phyloP scores from a whole-genome alignment of 2,329 filamentous ascomycete species.

The Pyrenophora seminiperda region DNA sequence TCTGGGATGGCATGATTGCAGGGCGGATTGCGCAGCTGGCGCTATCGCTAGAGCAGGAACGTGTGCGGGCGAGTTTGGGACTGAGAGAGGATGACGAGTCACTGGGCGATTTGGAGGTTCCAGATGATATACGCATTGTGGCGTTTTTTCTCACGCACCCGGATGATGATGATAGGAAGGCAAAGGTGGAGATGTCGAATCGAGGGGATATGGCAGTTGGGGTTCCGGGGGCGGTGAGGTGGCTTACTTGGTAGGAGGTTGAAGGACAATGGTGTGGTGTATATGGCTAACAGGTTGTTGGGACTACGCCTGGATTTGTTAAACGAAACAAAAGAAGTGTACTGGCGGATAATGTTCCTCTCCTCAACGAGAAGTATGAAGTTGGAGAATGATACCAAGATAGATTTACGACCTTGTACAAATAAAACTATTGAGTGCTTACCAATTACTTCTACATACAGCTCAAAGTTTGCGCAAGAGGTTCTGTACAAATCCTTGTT shows the following conservation, averaged over 20 bases:
- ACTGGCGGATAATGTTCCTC: too few species aligned
- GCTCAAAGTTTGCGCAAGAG: slow-evolving; percentile 17
- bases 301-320: too few species aligned
- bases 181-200: slow-evolving; percentile 29
- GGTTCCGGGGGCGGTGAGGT: slow-evolving; percentile 17
- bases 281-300: too few species aligned
- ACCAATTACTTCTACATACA: neutral
- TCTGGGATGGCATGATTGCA: slow-evolving; percentile 69
- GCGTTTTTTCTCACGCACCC: slow-evolving; percentile 27
- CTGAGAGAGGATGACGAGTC: neutral
- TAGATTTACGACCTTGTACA: too few species aligned
- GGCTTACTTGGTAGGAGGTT: slow-evolving; percentile 11
- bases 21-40: slow-evolving; percentile 36
- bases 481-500: slow-evolving; percentile 16
- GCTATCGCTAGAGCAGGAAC: slow-evolving; percentile 36
- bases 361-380: too few species aligned
- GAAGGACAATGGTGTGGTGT: too few species aligned
- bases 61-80: slow-evolving; percentile 18
- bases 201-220: slow-evolving; percentile 22
- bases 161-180: slow-evolving; percentile 21
- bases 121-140: slow-evolving; percentile 28
- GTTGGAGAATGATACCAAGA: too few species aligned
- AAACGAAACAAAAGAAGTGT: too few species aligned
- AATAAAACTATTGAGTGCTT: neutral
- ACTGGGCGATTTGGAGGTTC: slow-evolving; percentile 22